Conservation (phyloP, 805 yeast genomes). For the Starmerella apicola region DNA sequence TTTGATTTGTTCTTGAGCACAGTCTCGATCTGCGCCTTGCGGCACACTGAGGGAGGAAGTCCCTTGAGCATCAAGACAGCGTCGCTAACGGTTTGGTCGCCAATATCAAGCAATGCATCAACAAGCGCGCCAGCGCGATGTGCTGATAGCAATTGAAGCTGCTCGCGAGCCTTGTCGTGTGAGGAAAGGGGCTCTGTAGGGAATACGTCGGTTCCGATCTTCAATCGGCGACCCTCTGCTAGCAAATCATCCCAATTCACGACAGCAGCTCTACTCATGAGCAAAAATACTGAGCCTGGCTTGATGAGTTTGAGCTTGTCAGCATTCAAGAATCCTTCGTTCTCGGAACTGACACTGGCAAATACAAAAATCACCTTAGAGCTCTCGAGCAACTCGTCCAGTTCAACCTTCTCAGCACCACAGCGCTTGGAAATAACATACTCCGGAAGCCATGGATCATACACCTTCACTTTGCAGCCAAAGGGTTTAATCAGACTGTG, state of each 20-base stretch:
- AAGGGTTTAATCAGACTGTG: conserved; percentile 3
- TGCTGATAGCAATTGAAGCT: conserved; percentile 1
- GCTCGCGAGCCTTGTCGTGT: neutral
- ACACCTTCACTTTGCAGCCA: conserved; percentile 1
- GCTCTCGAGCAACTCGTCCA: conserved; percentile 1
- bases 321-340: conserved; percentile 1
- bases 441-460: conserved; percentile 6
- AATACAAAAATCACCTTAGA: conserved; percentile 4
- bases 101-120: conserved; percentile 5
- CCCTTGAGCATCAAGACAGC: conserved; percentile 1
- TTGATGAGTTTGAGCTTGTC: conserved; percentile 1
- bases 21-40: conserved; percentile 4
- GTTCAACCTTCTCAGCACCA: neutral
- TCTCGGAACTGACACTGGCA: conserved; percentile 8
- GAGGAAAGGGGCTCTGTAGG: conserved; percentile 2
- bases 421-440: neutral
- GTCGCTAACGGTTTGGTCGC: conserved; percentile 6
- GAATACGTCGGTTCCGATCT: conserved; percentile 7
- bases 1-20: conserved; percentile 2
- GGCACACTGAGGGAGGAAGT: conserved; percentile 7
- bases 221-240: neutral
- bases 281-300: conserved; percentile 2
- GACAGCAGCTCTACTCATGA: conserved; percentile 7
- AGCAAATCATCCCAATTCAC: conserved; percentile 5
- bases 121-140: conserved; percentile 8